phyloP scores from a whole-genome alignment of 305 asterid species.

The Coffea humblotiana region DNA sequence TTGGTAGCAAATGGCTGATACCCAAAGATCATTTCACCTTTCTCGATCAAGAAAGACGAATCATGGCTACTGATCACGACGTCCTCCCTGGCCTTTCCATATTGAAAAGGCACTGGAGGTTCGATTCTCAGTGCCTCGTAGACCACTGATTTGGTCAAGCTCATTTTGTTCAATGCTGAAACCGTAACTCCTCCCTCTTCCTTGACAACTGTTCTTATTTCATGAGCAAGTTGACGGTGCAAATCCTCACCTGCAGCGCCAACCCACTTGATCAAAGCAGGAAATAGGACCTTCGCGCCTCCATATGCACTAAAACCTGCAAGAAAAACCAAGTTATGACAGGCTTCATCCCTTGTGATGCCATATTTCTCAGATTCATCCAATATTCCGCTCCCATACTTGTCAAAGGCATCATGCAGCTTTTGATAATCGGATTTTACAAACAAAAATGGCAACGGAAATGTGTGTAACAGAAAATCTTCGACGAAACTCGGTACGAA shows the following conservation, averaged over 20 bases:
- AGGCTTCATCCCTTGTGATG: slow-evolving; percentile 50
- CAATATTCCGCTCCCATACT: slow-evolving; percentile 27
- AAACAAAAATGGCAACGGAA: slow-evolving; percentile 28
- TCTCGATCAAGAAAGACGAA: slow-evolving; percentile 37
- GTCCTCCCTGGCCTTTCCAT: slow-evolving; percentile 47
- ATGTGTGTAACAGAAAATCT: slow-evolving; percentile 51
- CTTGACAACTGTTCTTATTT: slow-evolving; percentile 36
- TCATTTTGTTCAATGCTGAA: slow-evolving; percentile 40
- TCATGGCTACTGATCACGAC: slow-evolving; percentile 37
- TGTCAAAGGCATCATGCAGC: slow-evolving; percentile 28
- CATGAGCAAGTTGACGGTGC: slow-evolving; percentile 39
- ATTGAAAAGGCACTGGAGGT: slow-evolving; percentile 52
- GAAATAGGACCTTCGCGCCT: slow-evolving; percentile 43
- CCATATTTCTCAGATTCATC: slow-evolving; percentile 53
- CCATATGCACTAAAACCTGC: slow-evolving; percentile 60
- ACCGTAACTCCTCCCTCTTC: slow-evolving; percentile 47
- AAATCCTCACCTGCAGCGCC: slow-evolving; percentile 43
- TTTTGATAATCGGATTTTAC: slow-evolving; percentile 41
- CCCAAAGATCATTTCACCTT: slow-evolving; percentile 52
- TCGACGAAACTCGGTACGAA: slow-evolving; percentile 41
- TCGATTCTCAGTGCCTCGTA: slow-evolving; percentile 55
- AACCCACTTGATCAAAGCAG: slow-evolving; percentile 46
- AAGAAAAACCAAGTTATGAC: slow-evolving; percentile 50
- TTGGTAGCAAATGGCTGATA: slow-evolving; percentile 54
- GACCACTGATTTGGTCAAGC: slow-evolving; percentile 42